Base-by-base conservation (phyloP, 2,329 filamentous ascomycete genomes). In the Fusarium foetens region DNA sequence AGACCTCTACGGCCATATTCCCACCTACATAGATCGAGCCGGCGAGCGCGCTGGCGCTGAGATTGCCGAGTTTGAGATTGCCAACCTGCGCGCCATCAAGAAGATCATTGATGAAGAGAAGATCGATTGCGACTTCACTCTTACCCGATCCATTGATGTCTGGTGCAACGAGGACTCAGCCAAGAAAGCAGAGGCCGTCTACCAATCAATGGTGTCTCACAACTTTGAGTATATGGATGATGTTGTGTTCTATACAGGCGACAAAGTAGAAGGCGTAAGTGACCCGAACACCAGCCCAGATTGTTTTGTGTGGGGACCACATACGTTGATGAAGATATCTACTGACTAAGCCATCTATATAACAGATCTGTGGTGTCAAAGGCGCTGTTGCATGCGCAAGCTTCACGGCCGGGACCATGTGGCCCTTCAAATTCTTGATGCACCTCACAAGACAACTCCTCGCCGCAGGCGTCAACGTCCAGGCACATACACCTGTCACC, bases 381-480 rank as follows among this genome's bases (percentile, higher is more conserved):
- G 58, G 48, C 14, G 58, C 58, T 43, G 48, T 60, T 36, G 58
- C 58, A 42, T 60, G 58, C 38, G 58, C 58, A 16, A 60, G 58
- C 58, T 60, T 60, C 0, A 60, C 58, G 6, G 58, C 58, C 1
- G 58, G 58, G 3, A 60, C 58, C 23, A 54, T 60, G 23, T 60
- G 58, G 58, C 58, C 58, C 8, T 60, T 35, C 38, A 60, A 54
- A 36, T 60, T 60, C 55, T 77, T 73, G 41, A 75, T 72, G 69
- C 84, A 87, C 4, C 79, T 79, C 23, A 79, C 77, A 25, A 85
- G 76, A 59, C 27, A 27, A 60, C 68, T 21, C 42, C 23, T 19
- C 33, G 62, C 12, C 6, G 58, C 58, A 29, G 58, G 48, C 11
- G 58, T 60, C 48, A 60, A 54, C 11, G 8, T 60, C 23, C 58